phyloP scores from a whole-genome alignment of 78 protist species.

The Dictyostelium discoideum region DNA sequence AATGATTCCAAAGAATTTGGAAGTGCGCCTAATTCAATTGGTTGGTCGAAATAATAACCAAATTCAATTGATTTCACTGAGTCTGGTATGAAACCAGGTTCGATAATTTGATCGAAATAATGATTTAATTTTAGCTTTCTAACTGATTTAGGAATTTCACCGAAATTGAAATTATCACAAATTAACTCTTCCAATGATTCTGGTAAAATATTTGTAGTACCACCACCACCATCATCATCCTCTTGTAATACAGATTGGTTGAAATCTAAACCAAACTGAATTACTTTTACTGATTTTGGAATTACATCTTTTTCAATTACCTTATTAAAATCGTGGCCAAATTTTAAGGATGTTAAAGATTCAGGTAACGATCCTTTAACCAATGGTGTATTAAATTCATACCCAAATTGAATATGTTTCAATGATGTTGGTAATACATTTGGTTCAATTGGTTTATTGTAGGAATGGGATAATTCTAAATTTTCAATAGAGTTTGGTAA shows the following conservation, averaged over 20 bases:
- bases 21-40: neutral
- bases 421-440: neutral
- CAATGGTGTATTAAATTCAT: neutral
- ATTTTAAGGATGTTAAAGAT: neutral
- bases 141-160: neutral
- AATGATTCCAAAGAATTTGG: neutral
- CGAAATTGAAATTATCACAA: neutral
- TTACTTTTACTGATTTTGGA: neutral
- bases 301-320: neutral
- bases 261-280: neutral
- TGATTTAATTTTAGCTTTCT: neutral
- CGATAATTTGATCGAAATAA: neutral
- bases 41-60: slow-evolving; percentile 23
- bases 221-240: neutral
- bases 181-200: neutral
- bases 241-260: neutral
- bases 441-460: slow-evolving; percentile 9
- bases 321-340: neutral
- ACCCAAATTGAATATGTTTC: slow-evolving; percentile 16
- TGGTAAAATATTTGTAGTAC: neutral
- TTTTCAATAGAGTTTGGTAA: neutral
- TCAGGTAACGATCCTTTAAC: neutral
- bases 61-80: neutral
- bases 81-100: slow-evolving; percentile 7
- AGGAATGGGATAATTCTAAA: neutral